Base-by-base conservation (phyloP, 495 filamentous ascomycete species). In the Neurospora sp. region DNA sequence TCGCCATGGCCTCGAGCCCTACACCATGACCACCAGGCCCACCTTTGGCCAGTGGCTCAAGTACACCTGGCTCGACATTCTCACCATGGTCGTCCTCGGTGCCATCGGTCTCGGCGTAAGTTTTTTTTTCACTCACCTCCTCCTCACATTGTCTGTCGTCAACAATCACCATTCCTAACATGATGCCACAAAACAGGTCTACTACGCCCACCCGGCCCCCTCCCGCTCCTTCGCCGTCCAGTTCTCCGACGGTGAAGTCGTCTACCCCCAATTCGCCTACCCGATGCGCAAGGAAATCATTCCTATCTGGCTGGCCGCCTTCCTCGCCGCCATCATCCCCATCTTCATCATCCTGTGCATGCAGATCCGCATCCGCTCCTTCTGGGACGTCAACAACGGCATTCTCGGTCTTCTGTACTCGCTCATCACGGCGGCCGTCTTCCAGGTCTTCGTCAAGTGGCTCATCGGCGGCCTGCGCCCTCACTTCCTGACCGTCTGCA, bases 311-410 rank as follows among this genome's bases (percentile, higher is more conserved):
- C 78, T 83, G 0, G 86, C 89, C 9, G 90, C 88, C 5, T 78
- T 91, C 40, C 78, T 92, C 6, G 83, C 84, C 7, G 76, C 84
- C 31, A 73, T 90, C 2, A 78, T 89, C 70, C 90, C 90, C 19
- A 86, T 90, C 80, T 72, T 83, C 48, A 78, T 90, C 74, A 86
- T 91, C 78, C 81, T 87, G 10, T 76, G 87, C 59, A 83, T 86
- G 78, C 89, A 91, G 77, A 85, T 91, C 73, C 85, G 89, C 11
- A 83, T 89, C 40, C 86, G 88, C 59, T 88, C 85, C 42, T 91
- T 91, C 82, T 91, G 89, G 89, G 90, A 92, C 73, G 78, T 85
- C 70, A 91, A 90, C 80, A 90, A 90, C 73, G 89, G 85, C 39
- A 79, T 87, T 62, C 82, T 90, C 48, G 90, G 90, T 7, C 81